Evolutionary conservation across 208 protist genomes (phyloP).

Genomic region (Trypanosoma vivax): DNA sequence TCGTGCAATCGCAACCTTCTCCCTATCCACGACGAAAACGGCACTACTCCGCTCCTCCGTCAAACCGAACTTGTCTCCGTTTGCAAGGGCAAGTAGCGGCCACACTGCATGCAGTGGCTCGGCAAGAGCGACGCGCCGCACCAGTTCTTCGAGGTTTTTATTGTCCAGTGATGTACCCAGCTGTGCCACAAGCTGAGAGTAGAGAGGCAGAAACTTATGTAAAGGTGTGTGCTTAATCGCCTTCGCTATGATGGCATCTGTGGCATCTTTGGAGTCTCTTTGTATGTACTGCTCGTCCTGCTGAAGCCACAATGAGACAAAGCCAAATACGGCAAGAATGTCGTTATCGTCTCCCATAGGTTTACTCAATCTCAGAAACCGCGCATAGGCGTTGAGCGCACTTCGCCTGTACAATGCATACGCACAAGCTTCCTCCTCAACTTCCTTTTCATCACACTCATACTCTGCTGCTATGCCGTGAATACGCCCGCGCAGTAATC

Average conservation of each 20-base stretch:
- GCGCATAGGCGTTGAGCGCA: slow-evolving; percentile 66
- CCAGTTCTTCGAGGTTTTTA: slow-evolving; percentile 27
- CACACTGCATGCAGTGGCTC: slow-evolving; percentile 57
- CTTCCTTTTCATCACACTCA: slow-evolving; percentile 44
- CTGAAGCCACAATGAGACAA: slow-evolving; percentile 78
- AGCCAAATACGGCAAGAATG: slow-evolving; percentile 68
- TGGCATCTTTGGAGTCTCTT: background rate
- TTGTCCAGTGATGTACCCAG: slow-evolving; percentile 29
- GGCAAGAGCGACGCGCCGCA: slow-evolving; percentile 37
- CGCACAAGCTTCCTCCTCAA: slow-evolving; percentile 24
- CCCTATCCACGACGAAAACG: slow-evolving; percentile 25
- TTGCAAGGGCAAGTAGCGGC: slow-evolving; percentile 65
- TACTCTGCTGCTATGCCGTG: slow-evolving; percentile 41
- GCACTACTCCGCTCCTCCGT: slow-evolving; percentile 2
- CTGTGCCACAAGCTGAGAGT: slow-evolving; percentile 61
- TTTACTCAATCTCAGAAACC: slow-evolving; percentile 40
- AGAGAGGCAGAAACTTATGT: slow-evolving; percentile 52
- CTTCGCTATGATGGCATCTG: slow-evolving; percentile 33
- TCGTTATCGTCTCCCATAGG: slow-evolving; percentile 20
- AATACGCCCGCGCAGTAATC: slow-evolving; percentile 41
- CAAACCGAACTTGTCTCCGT: slow-evolving; percentile 46
- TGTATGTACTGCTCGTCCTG: slow-evolving; percentile 18
- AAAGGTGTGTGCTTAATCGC: slow-evolving; percentile 46
- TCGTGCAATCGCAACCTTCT: slow-evolving; percentile 28
- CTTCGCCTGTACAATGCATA: slow-evolving; percentile 72